Evolutionary conservation across 2,329 filamentous ascomycete species (phyloP), one percentile per base, ranked within the genome.

Genomic region (Lachnellula suecica): DNA sequence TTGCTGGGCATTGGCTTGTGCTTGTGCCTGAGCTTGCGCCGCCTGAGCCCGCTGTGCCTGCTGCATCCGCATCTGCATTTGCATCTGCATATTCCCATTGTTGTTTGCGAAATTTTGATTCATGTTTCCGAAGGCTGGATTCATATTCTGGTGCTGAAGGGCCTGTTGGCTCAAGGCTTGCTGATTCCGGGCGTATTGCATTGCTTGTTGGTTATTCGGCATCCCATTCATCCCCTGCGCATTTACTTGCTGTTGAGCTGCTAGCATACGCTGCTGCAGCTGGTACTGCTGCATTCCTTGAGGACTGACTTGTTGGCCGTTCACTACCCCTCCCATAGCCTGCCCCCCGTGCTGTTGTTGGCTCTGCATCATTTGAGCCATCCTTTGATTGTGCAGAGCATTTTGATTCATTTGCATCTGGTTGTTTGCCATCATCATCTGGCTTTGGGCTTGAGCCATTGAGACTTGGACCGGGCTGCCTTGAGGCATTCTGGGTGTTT

Each of bases 401-500:
- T n/a, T n/a, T n/a, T n/a, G n/a, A 27, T 60, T 59, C 35, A 61
- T 58, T 25, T 57, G 53, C 51, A 61, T 59, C n/a, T 63, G 62
- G 20, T 56, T 58, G 49, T 74, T 74, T 53, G 75, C 74, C 72
- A 83, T 79, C 67, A 82, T 75, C 47, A 67, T 54, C 75, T 74
- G 69, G 82, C 77, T 61, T 81, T 79, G 79, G 54, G 74, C 75
- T 51, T 82, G 79, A 1, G 77, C 72, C 75, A 85, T 80, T 73
- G 81, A 79, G 35, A 72, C 74, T 41, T 82, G 80, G 42, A 82
- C 78, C 19, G 84, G 82, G 63, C 83, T 87, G 23, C 76, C 79
- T 66, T 87, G 83, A 25, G 71, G 75, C 77, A 85, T 83, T 51
- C 82, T 79, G 42, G 84, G 84, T 10, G 83, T 86, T 13, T 78